A percentile compares a stretch with the other conserved stretches of the same genome.
Evolutionary conservation across 2,329 filamentous ascomycete genomes (phyloP).

Genomic region (Pleomassaria siparia): DNA sequence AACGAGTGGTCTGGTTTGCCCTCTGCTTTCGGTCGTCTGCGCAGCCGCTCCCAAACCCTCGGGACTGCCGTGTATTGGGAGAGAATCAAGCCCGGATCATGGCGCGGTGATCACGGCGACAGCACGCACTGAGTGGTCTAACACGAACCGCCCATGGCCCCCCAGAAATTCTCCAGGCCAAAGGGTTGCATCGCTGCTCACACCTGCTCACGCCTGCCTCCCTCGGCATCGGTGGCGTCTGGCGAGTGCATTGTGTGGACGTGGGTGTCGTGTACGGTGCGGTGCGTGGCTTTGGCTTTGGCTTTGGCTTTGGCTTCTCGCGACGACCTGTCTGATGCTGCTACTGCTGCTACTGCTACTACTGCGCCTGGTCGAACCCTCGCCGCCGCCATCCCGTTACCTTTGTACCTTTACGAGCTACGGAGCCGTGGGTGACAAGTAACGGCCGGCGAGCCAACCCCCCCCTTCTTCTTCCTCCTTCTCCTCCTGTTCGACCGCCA

Average conservation of each 20-base stretch:
- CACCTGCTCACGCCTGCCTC: too few relatives aligned
- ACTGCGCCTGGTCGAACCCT: too few relatives aligned
- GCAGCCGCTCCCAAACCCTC: conserved; percentile 32
- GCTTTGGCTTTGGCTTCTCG: too few relatives aligned
- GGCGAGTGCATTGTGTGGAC: conserved; percentile 1
- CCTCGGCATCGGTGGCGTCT: conserved; percentile 13
- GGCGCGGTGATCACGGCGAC: conserved; percentile 20
- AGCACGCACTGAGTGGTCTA: conserved; percentile 7
- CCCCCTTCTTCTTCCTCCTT: conserved; percentile 14
- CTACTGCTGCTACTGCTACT: too few relatives aligned
- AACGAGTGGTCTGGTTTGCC: background rate
- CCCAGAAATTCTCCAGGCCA: conserved; percentile 11
- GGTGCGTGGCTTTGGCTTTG: background rate
- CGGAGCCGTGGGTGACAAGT: conserved; percentile 35
- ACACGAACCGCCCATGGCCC: conserved; percentile 13
- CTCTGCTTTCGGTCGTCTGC: conserved; percentile 40
- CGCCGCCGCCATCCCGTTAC: too few relatives aligned
- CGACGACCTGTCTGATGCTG: conserved; percentile 7
- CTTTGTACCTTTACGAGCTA: too few relatives aligned
- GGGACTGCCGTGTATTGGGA: conserved; percentile 29
- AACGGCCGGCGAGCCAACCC: conserved; percentile 26
- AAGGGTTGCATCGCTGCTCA: conserved; percentile 20
- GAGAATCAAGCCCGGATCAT: conserved; percentile 32
- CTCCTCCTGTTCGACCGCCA: conserved; percentile 20
- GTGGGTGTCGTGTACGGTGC: background rate